Conservation (phyloP, 129 eudicot genomes). For the Saussurea involucrata region DNA sequence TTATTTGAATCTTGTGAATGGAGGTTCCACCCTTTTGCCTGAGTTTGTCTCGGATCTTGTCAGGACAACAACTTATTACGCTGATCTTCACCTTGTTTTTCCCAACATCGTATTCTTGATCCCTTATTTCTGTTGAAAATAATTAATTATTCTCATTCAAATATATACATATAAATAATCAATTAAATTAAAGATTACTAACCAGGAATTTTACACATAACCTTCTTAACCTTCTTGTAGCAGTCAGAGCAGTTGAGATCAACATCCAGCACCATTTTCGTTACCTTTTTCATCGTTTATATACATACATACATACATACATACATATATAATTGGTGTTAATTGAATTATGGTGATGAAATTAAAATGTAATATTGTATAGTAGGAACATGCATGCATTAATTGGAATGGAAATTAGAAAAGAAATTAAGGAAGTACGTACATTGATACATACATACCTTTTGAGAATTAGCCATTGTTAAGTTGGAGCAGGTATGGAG, state of each 20-base stretch:
- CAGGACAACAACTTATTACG: constrained; percentile 82
- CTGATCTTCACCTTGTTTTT: constrained; percentile 55
- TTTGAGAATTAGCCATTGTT: neutral
- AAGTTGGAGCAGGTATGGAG: neutral
- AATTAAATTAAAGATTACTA: constrained; percentile 8
- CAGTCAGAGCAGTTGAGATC: constrained; percentile 77
- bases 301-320: neutral
- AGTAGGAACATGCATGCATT: neutral
- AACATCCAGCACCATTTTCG: constrained; percentile 70
- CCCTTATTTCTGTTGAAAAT: constrained; percentile 55
- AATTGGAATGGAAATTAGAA: neutral
- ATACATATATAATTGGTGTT: neutral
- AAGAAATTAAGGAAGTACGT: too few species aligned
- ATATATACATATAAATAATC: neutral
- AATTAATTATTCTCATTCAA: too few species aligned
- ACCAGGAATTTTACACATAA: constrained; percentile 72
- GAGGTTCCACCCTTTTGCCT: constrained; percentile 52
- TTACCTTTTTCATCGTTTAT: constrained; percentile 24
- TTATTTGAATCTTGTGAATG: constrained; percentile 57
- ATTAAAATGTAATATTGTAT: neutral
- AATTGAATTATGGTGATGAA: neutral
- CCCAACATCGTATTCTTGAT: constrained; percentile 63
- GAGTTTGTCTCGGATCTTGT: constrained; percentile 67
- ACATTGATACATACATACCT: neutral
- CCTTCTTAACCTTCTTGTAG: constrained; percentile 79